Conservation (phyloP, 2,329 filamentous ascomycete species). For the Pseudogymnoascus verrucosus region DNA sequence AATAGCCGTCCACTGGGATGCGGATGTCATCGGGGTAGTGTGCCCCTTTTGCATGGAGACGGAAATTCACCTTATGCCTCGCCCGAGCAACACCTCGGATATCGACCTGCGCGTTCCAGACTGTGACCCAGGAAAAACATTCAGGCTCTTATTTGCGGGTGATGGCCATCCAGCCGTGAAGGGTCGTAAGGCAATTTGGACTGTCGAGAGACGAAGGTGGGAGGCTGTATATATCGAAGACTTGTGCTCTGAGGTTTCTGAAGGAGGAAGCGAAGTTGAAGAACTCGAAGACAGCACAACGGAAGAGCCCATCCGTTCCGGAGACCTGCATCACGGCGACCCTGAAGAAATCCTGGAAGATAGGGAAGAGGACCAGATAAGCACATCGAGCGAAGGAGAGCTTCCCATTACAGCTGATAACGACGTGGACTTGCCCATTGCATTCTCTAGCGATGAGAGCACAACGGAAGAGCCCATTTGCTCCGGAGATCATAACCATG, state of each 20-base stretch:
- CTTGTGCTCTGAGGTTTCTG: not conserved
- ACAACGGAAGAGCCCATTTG: not conserved
- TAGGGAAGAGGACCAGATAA: not conserved
- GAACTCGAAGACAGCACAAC: not conserved
- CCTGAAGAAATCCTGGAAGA: not conserved
- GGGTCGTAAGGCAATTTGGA: not conserved
- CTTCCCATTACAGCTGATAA: no score
- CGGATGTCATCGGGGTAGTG: not conserved
- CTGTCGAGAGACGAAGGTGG: not conserved
- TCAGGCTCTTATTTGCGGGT: not conserved
- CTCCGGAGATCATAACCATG: not conserved
- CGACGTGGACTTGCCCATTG: not conserved
- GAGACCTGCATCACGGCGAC: not conserved
- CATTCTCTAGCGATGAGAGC: not conserved
- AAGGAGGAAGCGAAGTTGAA: not conserved
- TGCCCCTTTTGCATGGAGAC: not conserved
- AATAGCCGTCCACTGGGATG: not conserved
- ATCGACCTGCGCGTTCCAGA: not conserved
- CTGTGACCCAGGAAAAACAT: not conserved
- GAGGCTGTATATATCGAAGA: not conserved
- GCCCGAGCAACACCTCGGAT: not conserved
- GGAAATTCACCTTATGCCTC: not conserved
- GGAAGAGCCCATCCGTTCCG: not conserved
- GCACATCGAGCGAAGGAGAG: not conserved
- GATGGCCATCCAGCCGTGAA: not conserved